Evolutionary conservation across 106 monocot species (phyloP).

Genomic region (Allium sativum): DNA sequence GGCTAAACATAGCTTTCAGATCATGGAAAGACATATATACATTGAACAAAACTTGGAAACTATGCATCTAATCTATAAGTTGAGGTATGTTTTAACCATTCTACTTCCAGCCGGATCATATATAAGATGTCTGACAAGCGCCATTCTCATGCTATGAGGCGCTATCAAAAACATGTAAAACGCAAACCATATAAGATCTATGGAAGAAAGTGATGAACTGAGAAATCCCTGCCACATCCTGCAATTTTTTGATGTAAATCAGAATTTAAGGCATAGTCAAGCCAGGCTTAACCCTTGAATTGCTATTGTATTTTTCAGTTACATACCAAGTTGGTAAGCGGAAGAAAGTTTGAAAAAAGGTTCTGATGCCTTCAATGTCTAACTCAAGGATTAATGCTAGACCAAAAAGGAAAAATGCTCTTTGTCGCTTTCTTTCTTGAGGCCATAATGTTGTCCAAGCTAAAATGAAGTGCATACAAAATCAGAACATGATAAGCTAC

Average conservation of each 20-base stretch:
- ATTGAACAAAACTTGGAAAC: neutral
- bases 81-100: slow-evolving; percentile 78
- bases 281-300: too few relatives aligned
- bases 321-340: slow-evolving; percentile 83
- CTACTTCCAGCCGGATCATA: slow-evolving; percentile 76
- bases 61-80: slow-evolving; percentile 29
- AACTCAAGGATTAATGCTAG: slow-evolving; percentile 75
- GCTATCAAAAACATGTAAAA: slow-evolving; percentile 88
- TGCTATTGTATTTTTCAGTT: neutral
- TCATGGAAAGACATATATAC: neutral
- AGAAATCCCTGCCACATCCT: slow-evolving; percentile 99
- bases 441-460: slow-evolving; percentile 98
- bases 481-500: too few relatives aligned
- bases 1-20: too few relatives aligned
- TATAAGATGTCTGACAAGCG: slow-evolving; percentile 77
- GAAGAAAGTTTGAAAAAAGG: slow-evolving; percentile 87
- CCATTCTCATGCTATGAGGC: slow-evolving; percentile 73
- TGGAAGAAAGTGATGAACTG: slow-evolving; percentile 79
- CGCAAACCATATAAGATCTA: slow-evolving; percentile 84
- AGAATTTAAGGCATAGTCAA: too few relatives aligned
- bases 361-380: slow-evolving; percentile 85
- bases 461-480: slow-evolving; percentile 4
- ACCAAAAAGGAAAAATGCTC: slow-evolving; percentile 97
- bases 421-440: slow-evolving; percentile 91
- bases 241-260: slow-evolving; percentile 2